Evolutionary conservation across 1,284 basidiomycete genomes (phyloP).

Genomic region (Ustilago esculenta): DNA sequence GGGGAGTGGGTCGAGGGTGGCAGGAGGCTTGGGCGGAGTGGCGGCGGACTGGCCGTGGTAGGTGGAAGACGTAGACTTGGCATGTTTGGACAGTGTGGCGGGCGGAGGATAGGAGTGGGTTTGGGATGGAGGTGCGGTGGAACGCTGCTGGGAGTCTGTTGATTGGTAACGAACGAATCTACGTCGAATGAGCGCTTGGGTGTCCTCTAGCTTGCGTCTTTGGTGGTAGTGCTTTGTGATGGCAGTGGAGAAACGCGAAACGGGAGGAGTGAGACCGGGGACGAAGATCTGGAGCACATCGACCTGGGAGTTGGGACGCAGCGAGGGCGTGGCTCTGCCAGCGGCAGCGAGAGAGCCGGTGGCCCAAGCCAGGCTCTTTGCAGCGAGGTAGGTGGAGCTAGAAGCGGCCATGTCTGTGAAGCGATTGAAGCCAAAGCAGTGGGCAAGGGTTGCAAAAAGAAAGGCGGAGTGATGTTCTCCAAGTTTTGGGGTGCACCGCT

Average conservation of each 20-base stretch:
- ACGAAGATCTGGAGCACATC: constrained; percentile 51
- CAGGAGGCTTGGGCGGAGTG: constrained; percentile 36
- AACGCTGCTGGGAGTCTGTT: constrained; percentile 32
- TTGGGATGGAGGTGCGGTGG: constrained; percentile 9
- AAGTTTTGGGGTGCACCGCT: no score
- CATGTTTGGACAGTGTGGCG: constrained; percentile 22
- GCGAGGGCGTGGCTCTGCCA: constrained; percentile 20
- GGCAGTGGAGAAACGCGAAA: constrained; percentile 33
- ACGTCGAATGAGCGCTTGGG: constrained; percentile 17
- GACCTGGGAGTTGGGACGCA: constrained; percentile 28
- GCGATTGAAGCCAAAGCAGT: neutral
- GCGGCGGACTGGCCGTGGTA: constrained; percentile 48
- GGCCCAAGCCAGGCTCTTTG: constrained; percentile 45
- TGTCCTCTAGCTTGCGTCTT: constrained; percentile 34
- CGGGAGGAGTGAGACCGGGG: constrained; percentile 26
- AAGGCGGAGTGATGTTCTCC: no score
- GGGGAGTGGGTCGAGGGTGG: constrained; percentile 33
- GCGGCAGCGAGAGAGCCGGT: constrained; percentile 40
- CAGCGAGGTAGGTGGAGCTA: constrained; percentile 30
- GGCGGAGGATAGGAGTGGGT: constrained; percentile 27
- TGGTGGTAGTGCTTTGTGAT: constrained; percentile 41
- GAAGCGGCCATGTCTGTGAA: constrained; percentile 18
- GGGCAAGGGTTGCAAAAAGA: neutral
- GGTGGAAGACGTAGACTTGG: constrained; percentile 7
- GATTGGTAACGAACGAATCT: constrained; percentile 39